Evolutionary conservation across 2,329 filamentous ascomycete genomes (phyloP).

Genomic region (Microdochium nivale): DNA sequence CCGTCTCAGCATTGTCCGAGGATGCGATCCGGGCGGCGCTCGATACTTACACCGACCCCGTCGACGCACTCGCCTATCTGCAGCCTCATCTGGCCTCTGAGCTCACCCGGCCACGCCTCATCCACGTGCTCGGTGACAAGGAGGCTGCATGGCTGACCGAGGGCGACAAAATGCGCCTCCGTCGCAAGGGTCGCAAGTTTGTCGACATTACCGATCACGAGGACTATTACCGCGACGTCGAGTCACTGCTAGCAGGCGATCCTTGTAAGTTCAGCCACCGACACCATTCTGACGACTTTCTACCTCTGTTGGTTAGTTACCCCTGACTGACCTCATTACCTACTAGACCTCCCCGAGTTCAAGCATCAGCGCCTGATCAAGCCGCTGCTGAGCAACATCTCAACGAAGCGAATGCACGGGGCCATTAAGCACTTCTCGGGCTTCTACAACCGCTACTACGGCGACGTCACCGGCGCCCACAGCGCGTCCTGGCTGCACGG

Average conservation of each 20-base stretch:
- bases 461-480: constrained; percentile 20
- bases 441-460: constrained; percentile 53
- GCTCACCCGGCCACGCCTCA: constrained; percentile 24
- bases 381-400: constrained; percentile 47
- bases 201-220: constrained; percentile 62
- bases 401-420: constrained; percentile 54
- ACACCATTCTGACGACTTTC: background rate
- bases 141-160: constrained; percentile 61
- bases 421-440: constrained; percentile 54
- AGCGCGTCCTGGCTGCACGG: constrained; percentile 26
- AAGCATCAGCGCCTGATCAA: constrained; percentile 44
- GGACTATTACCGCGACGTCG: constrained; percentile 31
- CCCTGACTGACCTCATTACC: background rate
- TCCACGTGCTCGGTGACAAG: constrained; percentile 44
- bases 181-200: constrained; percentile 59
- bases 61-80: constrained; percentile 17
- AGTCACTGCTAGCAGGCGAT: constrained; percentile 14
- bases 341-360: constrained; percentile 22
- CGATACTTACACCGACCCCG: constrained; percentile 16
- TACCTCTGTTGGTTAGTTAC: background rate
- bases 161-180: constrained; percentile 62
- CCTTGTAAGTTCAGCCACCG: constrained; percentile 14
- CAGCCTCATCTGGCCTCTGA: constrained; percentile 15
- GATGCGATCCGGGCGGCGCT: constrained; percentile 14
- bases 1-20: background rate